phyloP scores from a whole-genome alignment of 371 early-diverging fungal genomes.

The Neoconidiobolus thromboides region DNA sequence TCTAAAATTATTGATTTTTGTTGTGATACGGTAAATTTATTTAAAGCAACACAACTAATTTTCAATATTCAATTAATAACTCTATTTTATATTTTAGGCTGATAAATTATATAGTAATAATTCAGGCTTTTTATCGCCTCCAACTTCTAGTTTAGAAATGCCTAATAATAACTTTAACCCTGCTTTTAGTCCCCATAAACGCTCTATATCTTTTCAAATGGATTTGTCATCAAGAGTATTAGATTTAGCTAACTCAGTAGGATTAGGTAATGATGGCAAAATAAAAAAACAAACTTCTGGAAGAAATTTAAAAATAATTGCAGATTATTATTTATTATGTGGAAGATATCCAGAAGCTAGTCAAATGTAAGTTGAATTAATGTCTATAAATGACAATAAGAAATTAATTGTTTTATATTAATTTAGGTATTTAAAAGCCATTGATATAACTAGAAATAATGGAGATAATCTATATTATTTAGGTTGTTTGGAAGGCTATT shows the following conservation, averaged over 20 bases:
- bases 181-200: neutral
- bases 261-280: neutral
- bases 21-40: neutral
- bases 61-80: neutral
- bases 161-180: neutral
- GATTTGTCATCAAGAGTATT: neutral
- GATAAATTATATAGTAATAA: neutral
- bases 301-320: neutral
- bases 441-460: neutral
- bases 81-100: neutral
- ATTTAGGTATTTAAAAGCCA: conserved; percentile 1
- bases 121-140: neutral
- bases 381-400: neutral
- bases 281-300: neutral
- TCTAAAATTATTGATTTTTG: neutral
- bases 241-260: neutral
- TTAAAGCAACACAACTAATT: neutral
- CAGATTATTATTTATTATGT: neutral
- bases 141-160: neutral
- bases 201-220: neutral
- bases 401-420: neutral
- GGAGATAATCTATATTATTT: neutral
- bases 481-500: conserved; percentile 1
- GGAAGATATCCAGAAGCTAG: conserved; percentile 1
- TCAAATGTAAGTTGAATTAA: neutral